A percentile compares a stretch with the other conserved stretches of the same genome.
Evolutionary conservation across 331 rosid species (phyloP).

Genomic region (Cydonia oblonga): DNA sequence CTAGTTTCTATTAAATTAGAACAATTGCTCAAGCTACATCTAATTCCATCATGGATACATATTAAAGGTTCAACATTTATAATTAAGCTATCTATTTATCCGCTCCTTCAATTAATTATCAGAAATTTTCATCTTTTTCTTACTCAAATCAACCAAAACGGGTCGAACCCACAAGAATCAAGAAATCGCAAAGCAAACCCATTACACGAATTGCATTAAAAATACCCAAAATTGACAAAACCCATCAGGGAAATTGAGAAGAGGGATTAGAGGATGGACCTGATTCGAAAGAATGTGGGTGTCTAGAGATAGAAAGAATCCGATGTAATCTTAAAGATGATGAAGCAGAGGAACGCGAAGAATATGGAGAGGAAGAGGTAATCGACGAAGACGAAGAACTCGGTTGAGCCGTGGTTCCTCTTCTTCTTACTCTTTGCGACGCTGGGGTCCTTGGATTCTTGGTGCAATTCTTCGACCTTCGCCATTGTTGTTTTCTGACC

Average conservation of each 20-base stretch:
- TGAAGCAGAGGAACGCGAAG: constrained; percentile 45
- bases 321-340: constrained; percentile 39
- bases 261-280: constrained; percentile 11
- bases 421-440: constrained; percentile 6
- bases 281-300: constrained; percentile 2
- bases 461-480: constrained; percentile 32
- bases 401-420: constrained; percentile 50
- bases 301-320: constrained; percentile 13
- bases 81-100: not conserved
- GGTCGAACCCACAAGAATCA: not conserved
- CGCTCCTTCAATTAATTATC: not conserved
- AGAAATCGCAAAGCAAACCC: not conserved
- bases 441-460: constrained; percentile 13
- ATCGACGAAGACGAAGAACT: constrained; percentile 51
- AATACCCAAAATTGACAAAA: not conserved
- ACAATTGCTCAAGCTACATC: not conserved
- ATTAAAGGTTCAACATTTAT: not conserved
- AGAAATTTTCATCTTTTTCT: too few species aligned
- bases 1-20: too few species aligned
- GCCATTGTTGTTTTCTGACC: constrained; percentile 31
- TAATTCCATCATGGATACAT: not conserved
- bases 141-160: not conserved
- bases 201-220: not conserved
- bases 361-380: constrained; percentile 45
- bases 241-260: not conserved